phyloP scores from a whole-genome alignment of 306 rosid species.

The Rubus idaeus region DNA sequence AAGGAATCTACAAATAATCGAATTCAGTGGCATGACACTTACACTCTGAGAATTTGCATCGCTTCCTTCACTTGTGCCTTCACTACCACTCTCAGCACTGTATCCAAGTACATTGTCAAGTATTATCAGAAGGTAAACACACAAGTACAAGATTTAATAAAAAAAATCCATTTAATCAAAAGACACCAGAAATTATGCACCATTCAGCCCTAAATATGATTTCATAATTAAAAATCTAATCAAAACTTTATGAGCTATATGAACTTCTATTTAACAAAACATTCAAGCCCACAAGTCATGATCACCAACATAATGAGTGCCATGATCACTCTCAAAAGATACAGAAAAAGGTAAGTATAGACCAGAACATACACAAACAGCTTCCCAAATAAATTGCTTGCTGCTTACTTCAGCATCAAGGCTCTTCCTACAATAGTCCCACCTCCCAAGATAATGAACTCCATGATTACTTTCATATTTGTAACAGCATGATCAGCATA shows the following conservation, averaged over 20 bases:
- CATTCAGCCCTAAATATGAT: not conserved
- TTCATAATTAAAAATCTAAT: not conserved
- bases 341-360: not conserved
- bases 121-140: conserved; percentile 39
- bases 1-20: conserved; percentile 6
- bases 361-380: not conserved
- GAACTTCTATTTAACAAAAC: not conserved
- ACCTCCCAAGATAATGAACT: not conserved
- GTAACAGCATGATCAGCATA: conserved; percentile 30
- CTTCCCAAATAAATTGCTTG: not conserved
- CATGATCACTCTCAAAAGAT: not conserved
- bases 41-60: conserved; percentile 90
- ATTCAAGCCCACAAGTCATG: not conserved
- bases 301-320: not conserved
- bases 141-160: not conserved
- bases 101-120: conserved; percentile 35
- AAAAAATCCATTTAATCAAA: not conserved
- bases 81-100: conserved; percentile 97
- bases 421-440: not conserved
- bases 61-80: conserved; percentile 92
- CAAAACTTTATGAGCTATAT: not conserved
- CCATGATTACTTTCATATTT: not conserved
- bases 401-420: not conserved
- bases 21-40: conserved; percentile 39
- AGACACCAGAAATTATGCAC: not conserved